A percentile compares a stretch with the other conserved stretches of the same genome.
These are phyloP conservation scores for Neurospora discreta DNA, from an alignment of 495 filamentous ascomycete species.

Conservation along the genomic window DNA sequence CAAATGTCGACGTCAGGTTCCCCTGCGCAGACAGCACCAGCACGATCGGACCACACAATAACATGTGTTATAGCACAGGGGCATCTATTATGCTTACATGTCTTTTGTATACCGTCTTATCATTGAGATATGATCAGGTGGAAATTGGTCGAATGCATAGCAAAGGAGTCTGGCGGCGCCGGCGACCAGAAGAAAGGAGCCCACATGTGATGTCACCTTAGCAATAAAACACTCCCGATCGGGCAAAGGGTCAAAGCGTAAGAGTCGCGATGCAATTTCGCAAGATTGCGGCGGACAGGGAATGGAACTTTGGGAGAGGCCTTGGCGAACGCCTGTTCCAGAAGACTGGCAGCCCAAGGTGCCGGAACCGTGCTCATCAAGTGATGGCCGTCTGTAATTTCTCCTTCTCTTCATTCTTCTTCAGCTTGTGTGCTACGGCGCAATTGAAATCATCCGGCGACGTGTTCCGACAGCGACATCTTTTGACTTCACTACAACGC, in stretches of 20 bases:
- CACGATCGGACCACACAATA: neutral
- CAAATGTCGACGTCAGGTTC: neutral
- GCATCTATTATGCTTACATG: neutral
- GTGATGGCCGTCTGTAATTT: neutral
- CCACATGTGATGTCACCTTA: neutral
- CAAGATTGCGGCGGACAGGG: slow-evolving; percentile 17
- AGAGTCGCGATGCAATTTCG: slow-evolving; percentile 13
- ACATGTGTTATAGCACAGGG: neutral
- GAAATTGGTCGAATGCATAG: neutral
- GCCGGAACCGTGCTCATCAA: neutral
- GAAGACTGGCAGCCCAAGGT: neutral
- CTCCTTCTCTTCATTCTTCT: slow-evolving; percentile 1
- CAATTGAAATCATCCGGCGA: neutral
- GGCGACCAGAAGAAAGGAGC: neutral
- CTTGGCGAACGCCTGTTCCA: slow-evolving; percentile 3
- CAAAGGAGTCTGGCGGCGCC: neutral
- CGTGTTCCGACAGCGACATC: neutral
- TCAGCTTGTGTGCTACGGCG: slow-evolving; percentile 7
- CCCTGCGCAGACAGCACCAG: neutral
- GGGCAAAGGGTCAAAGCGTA: slow-evolving; percentile 13
- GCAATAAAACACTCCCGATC: neutral
- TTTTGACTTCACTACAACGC: neutral
- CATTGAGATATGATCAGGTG: neutral
- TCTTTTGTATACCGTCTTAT: neutral
- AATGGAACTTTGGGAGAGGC: slow-evolving; percentile 7